Evolutionary conservation across 257 asterid genomes (phyloP).

Genomic region (Henckelia pumila): DNA sequence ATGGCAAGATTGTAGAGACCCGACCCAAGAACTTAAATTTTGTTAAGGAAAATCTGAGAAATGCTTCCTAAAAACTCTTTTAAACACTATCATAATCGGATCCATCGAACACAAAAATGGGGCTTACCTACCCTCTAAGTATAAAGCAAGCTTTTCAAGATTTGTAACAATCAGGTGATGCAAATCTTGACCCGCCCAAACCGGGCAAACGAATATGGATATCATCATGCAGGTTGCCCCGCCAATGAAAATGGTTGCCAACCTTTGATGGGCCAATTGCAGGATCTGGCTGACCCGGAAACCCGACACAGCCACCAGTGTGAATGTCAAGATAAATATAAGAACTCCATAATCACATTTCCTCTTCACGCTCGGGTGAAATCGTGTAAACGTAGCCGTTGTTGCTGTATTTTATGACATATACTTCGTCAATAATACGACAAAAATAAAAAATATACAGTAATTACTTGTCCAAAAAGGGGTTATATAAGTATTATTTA

Average conservation of each 20-base stretch:
- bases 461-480: no score
- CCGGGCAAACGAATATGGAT: conserved; percentile 36
- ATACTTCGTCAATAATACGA: no score
- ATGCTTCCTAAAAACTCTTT: no score
- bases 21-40: no score
- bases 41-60: no score
- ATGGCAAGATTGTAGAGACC: no score
- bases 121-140: conserved; percentile 40
- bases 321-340: conserved; percentile 44
- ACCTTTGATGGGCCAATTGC: conserved; percentile 38
- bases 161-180: conserved; percentile 29
- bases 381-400: conserved; percentile 35
- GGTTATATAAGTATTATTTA: no score
- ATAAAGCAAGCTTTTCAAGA: conserved; percentile 36
- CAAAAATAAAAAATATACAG: no score
- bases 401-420: conserved; percentile 32
- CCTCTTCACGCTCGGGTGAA: conserved; percentile 35
- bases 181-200: conserved; percentile 54
- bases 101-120: neutral
- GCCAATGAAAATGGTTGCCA: conserved; percentile 37
- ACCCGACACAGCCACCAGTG: conserved; percentile 45
- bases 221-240: conserved; percentile 32
- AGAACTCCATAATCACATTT: conserved; percentile 43
- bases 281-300: conserved; percentile 34
- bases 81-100: no score